Conservation (phyloP, 805 yeast genomes). For the Metschnikowia kofuensis region DNA sequence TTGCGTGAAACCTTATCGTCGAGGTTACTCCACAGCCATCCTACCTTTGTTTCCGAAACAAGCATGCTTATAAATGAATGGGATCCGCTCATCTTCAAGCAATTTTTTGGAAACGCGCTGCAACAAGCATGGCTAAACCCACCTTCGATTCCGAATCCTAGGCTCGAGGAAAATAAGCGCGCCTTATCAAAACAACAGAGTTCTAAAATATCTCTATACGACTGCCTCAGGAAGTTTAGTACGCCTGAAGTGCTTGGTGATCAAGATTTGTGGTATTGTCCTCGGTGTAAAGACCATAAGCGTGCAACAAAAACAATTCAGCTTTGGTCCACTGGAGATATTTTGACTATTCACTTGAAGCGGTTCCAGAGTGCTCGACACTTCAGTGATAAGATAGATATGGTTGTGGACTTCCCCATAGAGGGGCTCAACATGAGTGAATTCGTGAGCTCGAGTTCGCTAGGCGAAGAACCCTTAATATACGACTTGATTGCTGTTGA, state of each 20-base stretch:
- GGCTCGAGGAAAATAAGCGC: constrained; percentile 48
- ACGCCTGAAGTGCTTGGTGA: constrained; percentile 82
- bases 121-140: constrained; percentile 54
- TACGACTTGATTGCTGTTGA: constrained; percentile 92
- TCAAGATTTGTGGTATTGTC: constrained; percentile 93
- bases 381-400: constrained; percentile 86
- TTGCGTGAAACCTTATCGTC: background rate
- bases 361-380: constrained; percentile 82
- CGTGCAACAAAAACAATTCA: constrained; percentile 90
- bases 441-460: constrained; percentile 41
- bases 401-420: constrained; percentile 82
- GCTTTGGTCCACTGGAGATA: constrained; percentile 92
- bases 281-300: constrained; percentile 81
- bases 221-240: constrained; percentile 73
- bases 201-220: constrained; percentile 51
- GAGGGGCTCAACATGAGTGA: constrained; percentile 70
- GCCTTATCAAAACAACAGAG: constrained; percentile 39
- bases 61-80: constrained; percentile 62
- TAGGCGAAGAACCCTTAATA: constrained; percentile 29
- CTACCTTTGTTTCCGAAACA: constrained; percentile 18
- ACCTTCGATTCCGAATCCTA: constrained; percentile 45
- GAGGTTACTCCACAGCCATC: background rate
- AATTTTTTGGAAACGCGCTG: constrained; percentile 49
- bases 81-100: constrained; percentile 46
- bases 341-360: constrained; percentile 84